These are phyloP conservation scores for Globisporangium iwayamae DNA, from an alignment of 352 stramenopile species.

Conservation along the genomic window DNA sequence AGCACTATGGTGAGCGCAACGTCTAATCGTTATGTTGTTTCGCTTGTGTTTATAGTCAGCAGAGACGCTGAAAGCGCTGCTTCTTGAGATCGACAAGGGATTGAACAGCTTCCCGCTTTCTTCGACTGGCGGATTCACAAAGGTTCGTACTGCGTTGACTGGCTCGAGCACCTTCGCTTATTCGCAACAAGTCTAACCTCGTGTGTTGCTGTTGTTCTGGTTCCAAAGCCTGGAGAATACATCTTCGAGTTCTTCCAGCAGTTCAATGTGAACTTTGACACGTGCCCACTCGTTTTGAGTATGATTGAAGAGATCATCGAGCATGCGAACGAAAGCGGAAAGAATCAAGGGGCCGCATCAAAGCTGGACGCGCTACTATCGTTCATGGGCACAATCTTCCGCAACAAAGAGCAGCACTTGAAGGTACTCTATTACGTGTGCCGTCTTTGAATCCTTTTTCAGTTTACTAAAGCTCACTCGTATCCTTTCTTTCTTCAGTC, in stretches of 20 bases:
- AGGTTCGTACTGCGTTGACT: slow-evolving; percentile 30
- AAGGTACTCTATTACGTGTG: slow-evolving; percentile 29
- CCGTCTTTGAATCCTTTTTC: background rate
- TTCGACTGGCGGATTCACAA: slow-evolving; percentile 71
- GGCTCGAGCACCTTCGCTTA: background rate
- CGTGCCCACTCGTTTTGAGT: slow-evolving; percentile 76
- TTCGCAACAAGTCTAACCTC: background rate
- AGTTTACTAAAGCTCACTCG: background rate
- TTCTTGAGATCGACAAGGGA: slow-evolving; percentile 84
- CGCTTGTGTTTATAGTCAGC: slow-evolving; percentile 38
- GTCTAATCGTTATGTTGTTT: background rate
- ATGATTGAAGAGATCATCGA: slow-evolving; percentile 90
- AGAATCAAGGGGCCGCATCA: slow-evolving; percentile 56
- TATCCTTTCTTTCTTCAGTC: slow-evolving; percentile 25
- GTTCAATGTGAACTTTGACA: slow-evolving; percentile 89
- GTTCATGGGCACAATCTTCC: slow-evolving; percentile 85
- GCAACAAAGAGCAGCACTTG: slow-evolving; percentile 75
- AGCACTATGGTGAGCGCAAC: background rate
- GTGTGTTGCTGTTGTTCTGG: background rate
- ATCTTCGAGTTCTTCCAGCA: slow-evolving; percentile 91
- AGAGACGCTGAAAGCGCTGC: slow-evolving; percentile 73
- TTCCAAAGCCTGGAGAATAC: slow-evolving; percentile 65
- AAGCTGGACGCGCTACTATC: slow-evolving; percentile 81
- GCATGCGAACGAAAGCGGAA: slow-evolving; percentile 67
- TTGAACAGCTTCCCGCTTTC: slow-evolving; percentile 76